Base-by-base conservation (phyloP, 2,329 filamentous ascomycete genomes). In the Colletotrichum chlorophyti region DNA sequence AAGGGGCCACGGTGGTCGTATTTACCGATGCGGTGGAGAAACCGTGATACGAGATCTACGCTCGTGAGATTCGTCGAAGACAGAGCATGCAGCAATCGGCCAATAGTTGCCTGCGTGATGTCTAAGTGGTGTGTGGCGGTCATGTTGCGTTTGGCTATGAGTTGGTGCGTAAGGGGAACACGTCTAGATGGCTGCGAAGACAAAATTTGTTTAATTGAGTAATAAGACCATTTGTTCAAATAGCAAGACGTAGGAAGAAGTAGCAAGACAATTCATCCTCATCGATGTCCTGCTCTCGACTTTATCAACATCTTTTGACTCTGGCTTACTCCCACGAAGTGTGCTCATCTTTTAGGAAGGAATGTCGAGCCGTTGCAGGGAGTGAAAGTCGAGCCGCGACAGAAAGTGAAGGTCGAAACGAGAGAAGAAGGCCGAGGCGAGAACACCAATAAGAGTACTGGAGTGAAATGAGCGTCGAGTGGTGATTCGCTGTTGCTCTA, bases 11-110 rank as follows among this genome's bases (percentile, higher is more conserved):
- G 63, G 5, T 61, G 62, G 50, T 72, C 70, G 12, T 65, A 68
- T 10, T 51, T 55, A 1, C 62, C 65, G 9, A 71, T 64, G 1
- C 70, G 66, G 12, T 61, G 65, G 0, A 72, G 60, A 26, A 69
- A 69, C 1, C 64, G 57, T 0, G 68, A 58, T 6, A 63, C 65
- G 3, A 73, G 65, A 4, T 72, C 66, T 5, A 72, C 69, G 9
- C 63, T 64, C 1, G 63, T 69, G 3, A 67, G 38, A 3, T 15
- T 17, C 14, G 63, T 61, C 0, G 46, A 54, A 0, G 54, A 34
- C 7, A 70, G 40, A 4, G 65, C 65, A 7, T 52, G n/a, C 17
- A 65, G 65, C 2, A 71, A 38, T 9, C 70, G 62, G 12, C 61
- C 45, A 24, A 71, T 65, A 5, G 59, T 61, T 4, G 69, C 68